Base-by-base conservation (phyloP, 345 rosid species). In the Acer yangbiense region DNA sequence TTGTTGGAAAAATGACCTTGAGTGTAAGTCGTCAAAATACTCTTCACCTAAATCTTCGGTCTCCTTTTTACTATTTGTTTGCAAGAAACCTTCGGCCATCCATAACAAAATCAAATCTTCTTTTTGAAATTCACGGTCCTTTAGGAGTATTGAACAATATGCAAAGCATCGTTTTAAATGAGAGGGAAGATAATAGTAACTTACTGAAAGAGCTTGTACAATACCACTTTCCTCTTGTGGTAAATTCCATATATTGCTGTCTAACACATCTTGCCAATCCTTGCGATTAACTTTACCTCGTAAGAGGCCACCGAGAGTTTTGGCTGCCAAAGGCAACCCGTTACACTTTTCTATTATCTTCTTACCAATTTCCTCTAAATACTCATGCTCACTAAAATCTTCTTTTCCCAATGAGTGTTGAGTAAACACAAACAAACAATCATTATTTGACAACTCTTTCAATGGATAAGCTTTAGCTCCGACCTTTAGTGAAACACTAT, bases 31-130 rank as follows among this genome's bases (percentile, higher is more conserved):
- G 0, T 43, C 46, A 43, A 43, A 43, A 9, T 43, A 43, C 46
- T 43, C 46, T 6, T 43, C 46, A 0, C 46, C 41, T 13, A 80
- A 20, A 55, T 80, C 69, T 4, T 21, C 27, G 25, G 35, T 52
- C 46, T 43, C 0, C 10, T 43, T 43, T 43, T 43, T 1, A 43
- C 1, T 43, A 7, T 32, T 3, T 0, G 9, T 43, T 43, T 43
- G 0, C 10, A 43, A 43, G 2, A 78, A 72, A 39, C 81, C 81
- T 1, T 41, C 73, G 6, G 77, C 68, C 73, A 66, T 66, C 81
- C 81, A 78, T 32, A 78, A 12, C 4, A 57, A 46, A 9, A 73
- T 41, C 5, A 80, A 13, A 29, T 80, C 64, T 1, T 23, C 9
- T 27, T 69, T 52, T 0, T 27, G 9, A 61, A 76, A 69, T 71